These are phyloP conservation scores for Achlya hypogyna DNA, from an alignment of 352 stramenopile species.

Conservation along the genomic window DNA sequence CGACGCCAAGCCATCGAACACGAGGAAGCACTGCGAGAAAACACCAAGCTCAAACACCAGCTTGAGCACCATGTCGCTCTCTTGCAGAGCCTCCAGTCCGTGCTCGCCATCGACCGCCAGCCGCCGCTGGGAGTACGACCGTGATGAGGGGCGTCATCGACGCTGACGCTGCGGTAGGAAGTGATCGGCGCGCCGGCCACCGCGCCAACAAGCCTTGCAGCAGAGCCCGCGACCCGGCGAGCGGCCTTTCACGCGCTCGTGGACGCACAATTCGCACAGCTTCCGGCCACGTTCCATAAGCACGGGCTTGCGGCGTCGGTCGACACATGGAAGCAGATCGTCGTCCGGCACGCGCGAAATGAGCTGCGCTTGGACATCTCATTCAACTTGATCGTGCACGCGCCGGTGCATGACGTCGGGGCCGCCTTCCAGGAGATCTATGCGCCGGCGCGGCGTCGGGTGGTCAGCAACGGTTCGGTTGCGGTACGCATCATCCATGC, in stretches of 20 bases:
- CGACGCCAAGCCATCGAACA: not conserved
- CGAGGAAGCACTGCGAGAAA: not conserved
- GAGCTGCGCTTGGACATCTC: not conserved
- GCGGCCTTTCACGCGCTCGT: not conserved
- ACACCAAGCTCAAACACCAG: not conserved
- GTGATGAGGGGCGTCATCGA: not conserved
- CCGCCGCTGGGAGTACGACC: not conserved
- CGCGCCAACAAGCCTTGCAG: not conserved
- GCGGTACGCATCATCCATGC: not conserved
- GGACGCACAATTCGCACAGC: not conserved
- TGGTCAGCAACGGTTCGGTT: not conserved
- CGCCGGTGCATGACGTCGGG: not conserved
- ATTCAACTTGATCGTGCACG: not conserved
- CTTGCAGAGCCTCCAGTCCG: not conserved
- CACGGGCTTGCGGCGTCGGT: not conserved
- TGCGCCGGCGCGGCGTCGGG: not conserved
- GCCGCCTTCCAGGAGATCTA: not conserved
- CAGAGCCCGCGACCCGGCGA: not conserved
- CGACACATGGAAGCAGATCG: conserved; percentile 6
- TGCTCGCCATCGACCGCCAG: not conserved
- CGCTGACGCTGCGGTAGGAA: not conserved
- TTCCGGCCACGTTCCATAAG: not conserved
- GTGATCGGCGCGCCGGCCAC: not conserved
- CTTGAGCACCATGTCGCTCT: not conserved
- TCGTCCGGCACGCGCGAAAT: not conserved